A percentile compares a stretch with the other conserved stretches of the same genome.
Conservation (phyloP, 1,284 basidiomycete genomes). For the Apiotrichum mycotoxinovorans region DNA sequence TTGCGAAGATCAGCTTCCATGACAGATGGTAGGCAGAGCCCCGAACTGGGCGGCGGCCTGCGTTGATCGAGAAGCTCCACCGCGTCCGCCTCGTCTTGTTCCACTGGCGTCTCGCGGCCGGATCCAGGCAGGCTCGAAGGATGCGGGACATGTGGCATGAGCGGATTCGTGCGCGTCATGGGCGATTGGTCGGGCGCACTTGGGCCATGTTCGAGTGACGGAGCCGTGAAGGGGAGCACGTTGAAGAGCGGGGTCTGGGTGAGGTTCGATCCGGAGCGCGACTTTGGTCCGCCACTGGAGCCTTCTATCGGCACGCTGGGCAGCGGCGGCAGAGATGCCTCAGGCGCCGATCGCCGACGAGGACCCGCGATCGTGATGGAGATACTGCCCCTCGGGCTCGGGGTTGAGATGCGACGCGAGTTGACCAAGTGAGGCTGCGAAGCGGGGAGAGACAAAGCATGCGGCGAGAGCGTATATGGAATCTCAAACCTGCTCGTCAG, state of each 20-base stretch:
- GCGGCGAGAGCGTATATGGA: neutral
- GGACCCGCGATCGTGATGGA: neutral
- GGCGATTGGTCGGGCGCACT: neutral
- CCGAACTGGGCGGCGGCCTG: too few relatives aligned
- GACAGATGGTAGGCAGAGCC: too few relatives aligned
- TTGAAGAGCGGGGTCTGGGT: neutral
- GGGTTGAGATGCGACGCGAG: neutral
- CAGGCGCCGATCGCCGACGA: neutral
- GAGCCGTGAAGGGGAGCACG: neutral
- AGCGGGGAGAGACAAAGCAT: neutral
- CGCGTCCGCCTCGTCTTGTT: too few relatives aligned
- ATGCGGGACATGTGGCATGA: neutral
- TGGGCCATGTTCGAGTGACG: neutral
- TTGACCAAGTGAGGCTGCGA: neutral
- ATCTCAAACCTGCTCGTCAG: conserved; percentile 6
- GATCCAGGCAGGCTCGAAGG: neutral
- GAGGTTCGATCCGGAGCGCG: neutral
- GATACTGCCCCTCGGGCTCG: neutral
- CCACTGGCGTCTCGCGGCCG: neutral
- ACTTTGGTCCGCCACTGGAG: neutral
- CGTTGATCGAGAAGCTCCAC: too few relatives aligned
- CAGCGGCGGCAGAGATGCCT: neutral
- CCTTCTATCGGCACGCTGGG: too few relatives aligned
- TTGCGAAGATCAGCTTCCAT: too few relatives aligned
- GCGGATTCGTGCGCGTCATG: neutral